These are phyloP conservation scores for Daldinia loculata DNA, from an alignment of 495 filamentous ascomycete species.

Conservation along the genomic window DNA sequence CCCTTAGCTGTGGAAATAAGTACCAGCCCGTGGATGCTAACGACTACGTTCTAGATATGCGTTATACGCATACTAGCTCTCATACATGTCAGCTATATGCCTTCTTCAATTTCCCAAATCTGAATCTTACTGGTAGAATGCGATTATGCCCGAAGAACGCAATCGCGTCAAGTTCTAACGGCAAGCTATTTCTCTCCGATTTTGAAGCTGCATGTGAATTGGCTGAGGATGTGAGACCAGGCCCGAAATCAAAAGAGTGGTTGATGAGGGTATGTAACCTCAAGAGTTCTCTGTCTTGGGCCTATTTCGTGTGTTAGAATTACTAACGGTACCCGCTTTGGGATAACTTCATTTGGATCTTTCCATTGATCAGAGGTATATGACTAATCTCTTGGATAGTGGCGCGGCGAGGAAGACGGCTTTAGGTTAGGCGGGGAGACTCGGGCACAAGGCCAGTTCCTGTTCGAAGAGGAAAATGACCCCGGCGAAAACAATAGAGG, in stretches of 20 bases:
- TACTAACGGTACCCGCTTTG: background rate
- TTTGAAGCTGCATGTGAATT: constrained; percentile 18
- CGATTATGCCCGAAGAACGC: constrained; percentile 14
- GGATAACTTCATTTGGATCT: background rate
- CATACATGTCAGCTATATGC: constrained; percentile 21
- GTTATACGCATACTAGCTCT: constrained; percentile 17
- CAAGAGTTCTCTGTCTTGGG: background rate
- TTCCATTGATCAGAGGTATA: background rate
- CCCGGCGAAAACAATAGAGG: background rate
- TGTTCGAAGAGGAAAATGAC: constrained; percentile 7
- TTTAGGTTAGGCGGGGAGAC: constrained; percentile 10
- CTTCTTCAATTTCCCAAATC: constrained; percentile 16
- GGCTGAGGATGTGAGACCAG: constrained; percentile 9
- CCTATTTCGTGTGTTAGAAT: background rate
- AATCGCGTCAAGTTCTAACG: constrained; percentile 3
- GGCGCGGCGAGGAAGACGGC: constrained; percentile 6
- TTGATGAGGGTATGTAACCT: constrained; percentile 9
- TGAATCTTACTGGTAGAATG: constrained; percentile 10
- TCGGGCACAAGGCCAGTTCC: constrained; percentile 14
- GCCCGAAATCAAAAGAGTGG: constrained; percentile 20
- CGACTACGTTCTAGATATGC: constrained; percentile 19
- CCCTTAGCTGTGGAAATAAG: constrained; percentile 7
- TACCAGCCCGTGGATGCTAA: constrained; percentile 10
- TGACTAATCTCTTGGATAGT: background rate
- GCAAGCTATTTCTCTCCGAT: constrained; percentile 9